Conservation (phyloP, 768 basidiomycete species). For the Hypholoma fasciculare region DNA sequence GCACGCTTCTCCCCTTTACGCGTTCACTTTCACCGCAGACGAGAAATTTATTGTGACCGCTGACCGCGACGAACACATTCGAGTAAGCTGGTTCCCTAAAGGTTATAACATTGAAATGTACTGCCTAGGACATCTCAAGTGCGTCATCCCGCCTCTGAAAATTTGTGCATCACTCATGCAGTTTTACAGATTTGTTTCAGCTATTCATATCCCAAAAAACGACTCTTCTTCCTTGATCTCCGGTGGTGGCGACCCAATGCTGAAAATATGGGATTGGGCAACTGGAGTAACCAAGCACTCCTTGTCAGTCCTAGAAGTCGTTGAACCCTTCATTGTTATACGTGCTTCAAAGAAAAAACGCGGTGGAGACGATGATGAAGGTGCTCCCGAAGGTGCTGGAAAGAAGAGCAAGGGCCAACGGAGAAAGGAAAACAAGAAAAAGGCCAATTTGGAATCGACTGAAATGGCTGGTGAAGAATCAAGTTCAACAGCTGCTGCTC, state of each 20-base stretch:
- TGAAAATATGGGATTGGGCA: constrained; percentile 84
- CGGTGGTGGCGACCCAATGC: constrained; percentile 80
- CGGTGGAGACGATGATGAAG: constrained; percentile 28
- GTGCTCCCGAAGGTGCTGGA: constrained; percentile 20
- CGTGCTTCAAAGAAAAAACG: constrained; percentile 32
- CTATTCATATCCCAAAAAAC: constrained; percentile 65
- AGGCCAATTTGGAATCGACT: not conserved
- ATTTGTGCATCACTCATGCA: not conserved
- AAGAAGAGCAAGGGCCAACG: constrained; percentile 19
- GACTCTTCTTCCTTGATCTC: constrained; percentile 61
- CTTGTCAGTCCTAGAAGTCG: constrained; percentile 47
- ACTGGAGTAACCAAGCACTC: constrained; percentile 53
- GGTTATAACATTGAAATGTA: constrained; percentile 86
- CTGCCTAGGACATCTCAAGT: constrained; percentile 86
- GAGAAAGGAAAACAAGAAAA: constrained; percentile 18
- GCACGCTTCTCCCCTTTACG: constrained; percentile 84
- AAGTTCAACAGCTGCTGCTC: constrained; percentile 8
- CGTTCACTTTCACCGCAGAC: constrained; percentile 66
- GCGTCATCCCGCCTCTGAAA: constrained; percentile 18
- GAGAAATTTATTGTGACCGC: constrained; percentile 82
- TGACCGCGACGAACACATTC: constrained; percentile 94
- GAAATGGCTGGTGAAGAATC: constrained; percentile 10
- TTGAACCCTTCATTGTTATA: constrained; percentile 51
- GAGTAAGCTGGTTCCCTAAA: constrained; percentile 87
- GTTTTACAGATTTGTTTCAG: constrained; percentile 71